Percentiles rank a stretch among this genome's conserved stretches.
Conservation (phyloP, 1,284 basidiomycete genomes). For the Chiua sp. region DNA sequence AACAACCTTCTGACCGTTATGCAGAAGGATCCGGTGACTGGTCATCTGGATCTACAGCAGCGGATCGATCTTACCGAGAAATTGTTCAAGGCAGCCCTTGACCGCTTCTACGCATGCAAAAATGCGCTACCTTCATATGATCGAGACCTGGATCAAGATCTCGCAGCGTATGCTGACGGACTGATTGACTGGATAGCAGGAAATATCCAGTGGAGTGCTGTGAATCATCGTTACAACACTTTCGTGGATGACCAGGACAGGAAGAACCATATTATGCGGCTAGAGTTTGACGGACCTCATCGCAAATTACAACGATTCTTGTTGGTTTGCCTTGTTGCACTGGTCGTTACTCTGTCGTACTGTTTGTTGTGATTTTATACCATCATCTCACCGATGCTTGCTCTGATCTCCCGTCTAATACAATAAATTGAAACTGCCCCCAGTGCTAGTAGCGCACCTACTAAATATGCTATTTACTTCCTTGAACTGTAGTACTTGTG, state of each 20-base stretch:
- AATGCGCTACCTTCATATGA: slow-evolving; percentile 22
- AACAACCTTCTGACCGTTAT: slow-evolving; percentile 31
- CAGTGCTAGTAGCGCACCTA: not conserved
- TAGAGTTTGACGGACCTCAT: slow-evolving; percentile 13
- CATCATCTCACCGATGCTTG: not conserved
- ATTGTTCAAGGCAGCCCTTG: slow-evolving; percentile 21
- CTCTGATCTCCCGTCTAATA: not conserved
- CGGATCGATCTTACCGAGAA: slow-evolving; percentile 17
- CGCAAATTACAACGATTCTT: slow-evolving; percentile 4
- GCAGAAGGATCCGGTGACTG: slow-evolving; percentile 15
- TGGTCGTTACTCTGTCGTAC: slow-evolving; percentile 15
- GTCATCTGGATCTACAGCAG: slow-evolving; percentile 25
- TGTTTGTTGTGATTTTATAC: slow-evolving; percentile 5
- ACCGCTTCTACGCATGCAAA: slow-evolving; percentile 28
- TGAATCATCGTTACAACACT: slow-evolving; percentile 33
- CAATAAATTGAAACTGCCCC: not conserved
- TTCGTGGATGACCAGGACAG: slow-evolving; percentile 31
- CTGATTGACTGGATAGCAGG: slow-evolving; percentile 32
- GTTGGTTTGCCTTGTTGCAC: slow-evolving; percentile 10
- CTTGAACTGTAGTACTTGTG: not conserved
- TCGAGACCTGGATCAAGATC: slow-evolving; percentile 18
- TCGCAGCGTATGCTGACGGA: slow-evolving; percentile 32
- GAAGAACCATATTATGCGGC: slow-evolving; percentile 24
- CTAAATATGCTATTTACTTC: not conserved
- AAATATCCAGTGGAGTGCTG: slow-evolving; percentile 34